Evolutionary conservation across 805 yeast species (phyloP).

Genomic region (Saturnispora halmiae): DNA sequence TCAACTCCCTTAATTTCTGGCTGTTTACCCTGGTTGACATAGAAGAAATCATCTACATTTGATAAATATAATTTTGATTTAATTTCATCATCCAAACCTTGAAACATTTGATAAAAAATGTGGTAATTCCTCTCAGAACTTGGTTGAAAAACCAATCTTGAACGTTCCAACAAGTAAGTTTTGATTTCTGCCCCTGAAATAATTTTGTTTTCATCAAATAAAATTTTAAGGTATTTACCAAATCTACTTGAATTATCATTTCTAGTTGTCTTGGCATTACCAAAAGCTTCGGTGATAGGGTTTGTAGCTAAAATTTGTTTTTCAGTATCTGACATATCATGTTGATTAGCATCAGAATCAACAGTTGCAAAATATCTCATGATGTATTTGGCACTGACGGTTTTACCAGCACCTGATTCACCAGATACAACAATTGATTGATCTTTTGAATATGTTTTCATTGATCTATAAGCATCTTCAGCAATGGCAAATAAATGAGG

Average conservation of each 20-base stretch:
- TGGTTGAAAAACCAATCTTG: conserved; percentile 92
- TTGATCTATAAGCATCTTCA: conserved; percentile 92
- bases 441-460: conserved; percentile 76
- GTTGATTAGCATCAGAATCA: conserved; percentile 41
- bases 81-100: conserved; percentile 54
- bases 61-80: conserved; percentile 53
- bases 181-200: conserved; percentile 93
- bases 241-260: conserved; percentile 97
- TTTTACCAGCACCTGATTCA: conserved; percentile 98
- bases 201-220: conserved; percentile 63
- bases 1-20: conserved; percentile 66
- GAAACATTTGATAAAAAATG: conserved; percentile 81
- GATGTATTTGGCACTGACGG: conserved; percentile 92
- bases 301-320: conserved; percentile 92
- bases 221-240: conserved; percentile 89
- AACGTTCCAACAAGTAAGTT: conserved; percentile 86
- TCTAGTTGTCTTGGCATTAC: conserved; percentile 96
- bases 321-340: conserved; percentile 83
- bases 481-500: conserved; percentile 98
- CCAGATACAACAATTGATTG: conserved; percentile 97
- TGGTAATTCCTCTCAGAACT: conserved; percentile 87
- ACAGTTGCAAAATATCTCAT: conserved; percentile 97
- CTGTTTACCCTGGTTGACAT: conserved; percentile 82
- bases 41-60: conserved; percentile 59
- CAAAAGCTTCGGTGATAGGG: conserved; percentile 96